phyloP scores from a whole-genome alignment of 1,139 yeast species.

The Yamadazyma taylorii region DNA sequence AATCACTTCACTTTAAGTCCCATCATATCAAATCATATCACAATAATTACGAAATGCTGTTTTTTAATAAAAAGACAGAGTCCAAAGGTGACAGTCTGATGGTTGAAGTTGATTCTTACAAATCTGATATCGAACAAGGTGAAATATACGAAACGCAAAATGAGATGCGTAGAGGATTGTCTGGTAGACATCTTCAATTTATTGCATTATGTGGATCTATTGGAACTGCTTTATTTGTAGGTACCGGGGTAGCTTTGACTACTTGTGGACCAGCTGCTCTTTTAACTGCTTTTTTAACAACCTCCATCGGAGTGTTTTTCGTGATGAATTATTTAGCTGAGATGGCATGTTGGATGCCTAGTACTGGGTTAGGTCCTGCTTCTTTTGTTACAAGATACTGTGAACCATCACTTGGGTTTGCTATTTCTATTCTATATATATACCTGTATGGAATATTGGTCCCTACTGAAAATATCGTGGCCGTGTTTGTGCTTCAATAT shows the following conservation, averaged over 20 bases:
- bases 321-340: conserved; percentile 75
- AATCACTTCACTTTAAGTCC: too few relatives aligned
- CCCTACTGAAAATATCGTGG: conserved; percentile 81
- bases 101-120: not conserved
- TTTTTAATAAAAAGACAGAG: not conserved
- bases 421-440: conserved; percentile 82
- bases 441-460: conserved; percentile 67
- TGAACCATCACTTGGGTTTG: conserved; percentile 68
- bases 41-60: not conserved
- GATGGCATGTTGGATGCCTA: conserved; percentile 76
- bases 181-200: conserved; percentile 40
- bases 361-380: conserved; percentile 55
- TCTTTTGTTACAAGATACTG: conserved; percentile 49
- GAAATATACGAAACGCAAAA: conserved; percentile 8
- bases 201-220: conserved; percentile 44
- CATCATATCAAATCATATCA: not conserved
- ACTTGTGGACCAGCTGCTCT: conserved; percentile 47
- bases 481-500: conserved; percentile 69
- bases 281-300: conserved; percentile 37
- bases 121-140: conserved; percentile 3
- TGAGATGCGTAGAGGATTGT: conserved; percentile 37
- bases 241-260: conserved; percentile 47
- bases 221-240: conserved; percentile 44
- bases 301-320: conserved; percentile 52
- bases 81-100: not conserved